Conservation (phyloP, 768 basidiomycete species). For the Multifurca ochricompacta region DNA sequence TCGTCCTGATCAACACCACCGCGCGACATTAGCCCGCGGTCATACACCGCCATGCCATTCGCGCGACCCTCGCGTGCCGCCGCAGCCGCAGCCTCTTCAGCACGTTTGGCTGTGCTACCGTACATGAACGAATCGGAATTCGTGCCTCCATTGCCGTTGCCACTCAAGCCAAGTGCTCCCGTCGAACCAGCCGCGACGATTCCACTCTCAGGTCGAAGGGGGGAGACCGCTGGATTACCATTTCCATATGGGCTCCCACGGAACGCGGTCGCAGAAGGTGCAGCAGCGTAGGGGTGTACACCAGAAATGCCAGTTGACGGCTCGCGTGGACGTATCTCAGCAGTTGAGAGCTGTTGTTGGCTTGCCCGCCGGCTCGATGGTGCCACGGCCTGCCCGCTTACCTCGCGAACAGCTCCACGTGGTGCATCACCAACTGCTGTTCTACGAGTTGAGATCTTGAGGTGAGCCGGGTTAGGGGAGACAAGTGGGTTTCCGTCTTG, state of each 20-base stretch:
- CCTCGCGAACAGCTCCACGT: conserved; percentile 43
- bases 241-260: conserved; percentile 50
- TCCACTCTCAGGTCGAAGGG: conserved; percentile 28
- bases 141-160: conserved; percentile 32
- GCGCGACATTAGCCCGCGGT: conserved; percentile 54
- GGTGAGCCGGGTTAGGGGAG: conserved; percentile 57
- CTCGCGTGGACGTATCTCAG: conserved; percentile 31
- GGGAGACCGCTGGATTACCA: conserved; percentile 26
- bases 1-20: conserved; percentile 58
- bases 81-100: conserved; percentile 35
- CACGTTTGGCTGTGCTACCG: conserved; percentile 46
- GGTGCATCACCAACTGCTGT: conserved; percentile 38
- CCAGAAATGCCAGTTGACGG: conserved; percentile 32
- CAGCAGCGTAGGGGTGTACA: conserved; percentile 63
- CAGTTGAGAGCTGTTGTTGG: conserved; percentile 39
- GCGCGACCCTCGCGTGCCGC: conserved; percentile 33
- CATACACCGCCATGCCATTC: conserved; percentile 56
- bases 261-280: conserved; percentile 50
- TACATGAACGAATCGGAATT: conserved; percentile 61
- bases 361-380: conserved; percentile 62
- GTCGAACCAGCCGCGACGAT: conserved; percentile 33
- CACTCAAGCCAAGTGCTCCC: conserved; percentile 7
- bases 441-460: conserved; percentile 49
- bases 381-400: conserved; percentile 58
- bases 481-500: conserved; percentile 53